These are phyloP conservation scores for Pleurotus platypus DNA, from an alignment of 768 basidiomycete genomes.

Conservation along the genomic window DNA sequence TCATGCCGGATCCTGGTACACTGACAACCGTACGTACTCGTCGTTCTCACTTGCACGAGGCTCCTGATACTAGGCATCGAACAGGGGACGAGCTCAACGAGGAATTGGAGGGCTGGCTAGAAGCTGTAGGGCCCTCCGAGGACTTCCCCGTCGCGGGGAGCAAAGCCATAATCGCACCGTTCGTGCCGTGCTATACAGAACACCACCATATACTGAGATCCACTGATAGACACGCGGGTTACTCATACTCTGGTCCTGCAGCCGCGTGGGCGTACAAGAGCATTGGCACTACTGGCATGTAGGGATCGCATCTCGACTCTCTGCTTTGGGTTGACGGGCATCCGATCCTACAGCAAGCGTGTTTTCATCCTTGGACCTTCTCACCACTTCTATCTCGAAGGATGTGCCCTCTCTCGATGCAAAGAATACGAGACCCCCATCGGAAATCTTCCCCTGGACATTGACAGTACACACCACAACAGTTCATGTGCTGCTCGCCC, in stretches of 20 bases:
- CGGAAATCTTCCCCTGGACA: constrained; percentile 77
- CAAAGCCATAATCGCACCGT: constrained; percentile 97
- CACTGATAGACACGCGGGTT: constrained; percentile 82
- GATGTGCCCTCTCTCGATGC: constrained; percentile 85
- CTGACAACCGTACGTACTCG: constrained; percentile 48
- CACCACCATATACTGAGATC: background rate
- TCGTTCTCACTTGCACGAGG: constrained; percentile 3
- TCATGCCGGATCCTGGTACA: constrained; percentile 94
- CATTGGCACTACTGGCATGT: constrained; percentile 83
- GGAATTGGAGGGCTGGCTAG: constrained; percentile 66
- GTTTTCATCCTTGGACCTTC: constrained; percentile 96
- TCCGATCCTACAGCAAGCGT: constrained; percentile 57
- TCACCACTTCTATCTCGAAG: constrained; percentile 84
- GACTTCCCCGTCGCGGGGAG: constrained; percentile 48
- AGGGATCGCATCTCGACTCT: constrained; percentile 22
- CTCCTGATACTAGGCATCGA: constrained; percentile 10
- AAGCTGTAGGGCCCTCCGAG: constrained; percentile 40
- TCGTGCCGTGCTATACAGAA: constrained; percentile 27
- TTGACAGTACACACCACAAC: constrained; percentile 49
- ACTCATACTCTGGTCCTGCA: constrained; percentile 88
- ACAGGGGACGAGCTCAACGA: constrained; percentile 53
- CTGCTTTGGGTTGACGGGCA: constrained; percentile 3
- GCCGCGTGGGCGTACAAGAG: constrained; percentile 96
- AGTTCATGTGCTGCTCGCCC: background rate
- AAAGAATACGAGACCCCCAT: constrained; percentile 80